Base-by-base conservation (phyloP, 306 rosid species). In the Trifolium dubium region DNA sequence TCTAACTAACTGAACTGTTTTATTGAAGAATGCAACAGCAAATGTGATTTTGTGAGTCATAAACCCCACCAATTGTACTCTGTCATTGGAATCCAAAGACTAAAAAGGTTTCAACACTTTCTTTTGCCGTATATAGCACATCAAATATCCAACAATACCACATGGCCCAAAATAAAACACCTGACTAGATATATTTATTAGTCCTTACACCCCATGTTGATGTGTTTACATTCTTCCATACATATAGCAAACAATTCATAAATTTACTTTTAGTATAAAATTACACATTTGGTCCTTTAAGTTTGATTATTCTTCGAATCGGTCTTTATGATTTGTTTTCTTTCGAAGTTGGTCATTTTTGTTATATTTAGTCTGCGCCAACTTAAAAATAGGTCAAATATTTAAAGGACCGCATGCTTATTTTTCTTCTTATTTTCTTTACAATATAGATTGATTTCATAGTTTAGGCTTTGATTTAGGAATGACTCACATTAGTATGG, bases 21-120 rank as follows among this genome's bases (percentile, higher is more conserved):
- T 19, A 64, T 73, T 69, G 86, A 79, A 78, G 72, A 49, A 82
- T 65, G 79, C 69, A 75, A 75, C 81, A 71, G 73, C 75, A 78
- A 75, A 66, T 65, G 73, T 79, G 81, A 79, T 70, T 75, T 68
- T 74, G 7, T 29, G 8, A 54, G 75, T 58, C 55, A 63, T 18
- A 0, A 83, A 59, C 84, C 86, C 84, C 79, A 83, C 84, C 76
- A 71, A 62, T 71, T 67, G 72, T 60, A 74, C 73, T 71, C 15
- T n/a, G 53, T 71, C 13, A 75, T 66, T 72, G 83, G 86, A 83
- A 83, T 83, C 86, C 84, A 41, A 82, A 83, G 83, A 75, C 62
- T 74, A 64, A 74, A 71, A 67, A 71, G 64, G 68, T 64, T 77
- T 29, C 15, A 56, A 29, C 11, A 60, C 31, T 43, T 74, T 50